phyloP scores from a whole-genome alignment of 1,284 basidiomycete species.

The Ganoderma multipileum region DNA sequence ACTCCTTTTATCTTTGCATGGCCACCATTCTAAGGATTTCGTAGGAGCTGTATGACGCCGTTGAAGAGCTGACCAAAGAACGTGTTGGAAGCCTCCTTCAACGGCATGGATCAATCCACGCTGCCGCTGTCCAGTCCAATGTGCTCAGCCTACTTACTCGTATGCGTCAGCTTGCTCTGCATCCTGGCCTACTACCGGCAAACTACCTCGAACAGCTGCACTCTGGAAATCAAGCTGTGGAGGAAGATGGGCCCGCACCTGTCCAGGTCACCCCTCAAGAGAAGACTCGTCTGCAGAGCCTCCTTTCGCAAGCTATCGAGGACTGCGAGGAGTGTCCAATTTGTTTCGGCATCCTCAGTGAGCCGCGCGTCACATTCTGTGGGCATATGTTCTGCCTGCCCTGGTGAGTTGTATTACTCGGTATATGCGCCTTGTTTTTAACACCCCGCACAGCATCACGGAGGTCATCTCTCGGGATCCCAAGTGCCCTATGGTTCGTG shows the following conservation, averaged over 20 bases:
- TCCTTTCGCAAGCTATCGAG: constrained; percentile 75
- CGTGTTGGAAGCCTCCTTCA: constrained; percentile 67
- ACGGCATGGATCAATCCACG: constrained; percentile 44
- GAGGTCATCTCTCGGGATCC: constrained; percentile 71
- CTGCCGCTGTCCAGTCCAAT: constrained; percentile 64
- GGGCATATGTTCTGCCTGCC: constrained; percentile 78
- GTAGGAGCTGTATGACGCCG: constrained; percentile 77
- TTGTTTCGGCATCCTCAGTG: constrained; percentile 70
- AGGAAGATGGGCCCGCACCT: constrained; percentile 40
- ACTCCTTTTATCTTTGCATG: not conserved
- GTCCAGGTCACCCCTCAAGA: constrained; percentile 56
- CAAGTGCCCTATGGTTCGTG: constrained; percentile 79
- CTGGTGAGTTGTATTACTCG: constrained; percentile 54
- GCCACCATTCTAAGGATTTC: not conserved
- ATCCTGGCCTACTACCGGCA: constrained; percentile 79
- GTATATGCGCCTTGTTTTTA: constrained; percentile 4
- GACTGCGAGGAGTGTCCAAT: constrained; percentile 88
- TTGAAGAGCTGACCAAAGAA: constrained; percentile 68
- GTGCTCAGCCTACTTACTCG: constrained; percentile 86
- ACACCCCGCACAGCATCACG: constrained; percentile 55
- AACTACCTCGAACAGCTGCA: constrained; percentile 78
- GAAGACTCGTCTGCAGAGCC: constrained; percentile 62
- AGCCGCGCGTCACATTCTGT: constrained; percentile 83
- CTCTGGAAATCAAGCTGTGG: constrained; percentile 38
- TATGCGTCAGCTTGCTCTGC: constrained; percentile 85